Evolutionary conservation across 805 yeast species (phyloP).

Genomic region (Kockiozyma suomiensis): DNA sequence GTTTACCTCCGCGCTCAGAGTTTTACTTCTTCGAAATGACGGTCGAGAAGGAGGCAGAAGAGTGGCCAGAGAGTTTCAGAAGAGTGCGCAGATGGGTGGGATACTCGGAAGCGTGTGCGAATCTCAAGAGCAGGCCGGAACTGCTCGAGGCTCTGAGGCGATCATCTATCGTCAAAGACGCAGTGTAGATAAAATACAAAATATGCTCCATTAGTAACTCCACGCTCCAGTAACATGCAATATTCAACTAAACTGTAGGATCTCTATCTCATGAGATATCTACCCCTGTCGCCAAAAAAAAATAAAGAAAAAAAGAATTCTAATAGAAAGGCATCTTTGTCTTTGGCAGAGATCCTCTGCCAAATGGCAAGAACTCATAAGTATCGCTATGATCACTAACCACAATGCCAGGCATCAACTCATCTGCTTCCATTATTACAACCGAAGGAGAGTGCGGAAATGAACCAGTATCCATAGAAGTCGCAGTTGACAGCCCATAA

Average conservation of each 20-base stretch:
- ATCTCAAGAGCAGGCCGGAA: conserved; percentile 64
- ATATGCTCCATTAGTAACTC: not conserved
- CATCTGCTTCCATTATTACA: not conserved
- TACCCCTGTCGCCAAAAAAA: too few species aligned
- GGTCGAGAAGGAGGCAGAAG: conserved; percentile 55
- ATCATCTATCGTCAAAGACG: conserved; percentile 43
- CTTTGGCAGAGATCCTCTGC: not conserved
- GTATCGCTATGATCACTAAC: conserved; percentile 17
- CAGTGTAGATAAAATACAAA: too few species aligned
- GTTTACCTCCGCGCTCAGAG: conserved; percentile 71
- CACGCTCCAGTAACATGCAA: too few species aligned
- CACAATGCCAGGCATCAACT: conserved; percentile 22
- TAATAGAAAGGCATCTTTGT: not conserved
- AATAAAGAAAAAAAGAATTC: too few species aligned
- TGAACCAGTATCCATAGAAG: not conserved
- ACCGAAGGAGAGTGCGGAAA: not conserved
- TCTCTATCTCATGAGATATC: too few species aligned
- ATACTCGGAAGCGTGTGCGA: conserved; percentile 65
- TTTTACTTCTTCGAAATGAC: conserved; percentile 84
- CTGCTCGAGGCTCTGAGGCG: conserved; percentile 62
- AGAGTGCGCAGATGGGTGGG: conserved; percentile 73
- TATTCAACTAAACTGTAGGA: too few species aligned
- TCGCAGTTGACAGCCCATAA: not conserved
- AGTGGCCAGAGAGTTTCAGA: conserved; percentile 73
- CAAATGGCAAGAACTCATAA: conserved; percentile 7